A percentile compares a stretch with the other conserved stretches of the same genome.
phyloP scores from a whole-genome alignment of 2,329 filamentous ascomycete genomes.

The Blastomyces gilchristii region DNA sequence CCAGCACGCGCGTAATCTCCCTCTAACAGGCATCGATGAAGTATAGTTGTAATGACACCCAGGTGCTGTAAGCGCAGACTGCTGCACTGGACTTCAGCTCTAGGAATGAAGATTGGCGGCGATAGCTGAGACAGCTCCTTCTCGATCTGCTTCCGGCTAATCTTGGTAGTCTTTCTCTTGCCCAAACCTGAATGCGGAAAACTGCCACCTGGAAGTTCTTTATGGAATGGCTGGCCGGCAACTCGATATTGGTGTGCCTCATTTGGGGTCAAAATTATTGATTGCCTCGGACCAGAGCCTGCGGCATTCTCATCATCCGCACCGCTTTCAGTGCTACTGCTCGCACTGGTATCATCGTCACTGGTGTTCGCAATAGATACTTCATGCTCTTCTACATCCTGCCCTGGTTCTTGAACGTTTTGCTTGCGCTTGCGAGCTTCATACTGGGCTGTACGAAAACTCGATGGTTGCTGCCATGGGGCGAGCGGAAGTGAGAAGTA shows the following conservation, averaged over 20 bases:
- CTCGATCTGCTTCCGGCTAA: constrained; percentile 18
- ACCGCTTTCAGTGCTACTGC: neutral
- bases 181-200: constrained; percentile 32
- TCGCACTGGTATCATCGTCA: neutral
- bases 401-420: constrained; percentile 7
- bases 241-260: constrained; percentile 36
- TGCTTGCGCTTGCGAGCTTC: constrained; percentile 29
- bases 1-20: constrained; percentile 62
- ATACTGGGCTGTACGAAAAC: constrained; percentile 28
- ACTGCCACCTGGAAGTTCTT: constrained; percentile 30
- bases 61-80: constrained; percentile 47
- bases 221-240: constrained; percentile 31
- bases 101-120: constrained; percentile 27
- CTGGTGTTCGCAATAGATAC: neutral
- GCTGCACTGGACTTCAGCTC: constrained; percentile 25
- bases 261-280: constrained; percentile 29
- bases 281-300: constrained; percentile 13
- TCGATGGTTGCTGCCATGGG: constrained; percentile 28
- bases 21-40: constrained; percentile 62
- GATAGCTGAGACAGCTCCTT: constrained; percentile 24
- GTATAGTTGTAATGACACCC: constrained; percentile 54
- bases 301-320: neutral
- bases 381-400: constrained; percentile 7
- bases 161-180: constrained; percentile 5
- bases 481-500: constrained; percentile 31